Evolutionary conservation across 1,139 yeast genomes (phyloP).

Genomic region (Debaryomyces nepalensis): DNA sequence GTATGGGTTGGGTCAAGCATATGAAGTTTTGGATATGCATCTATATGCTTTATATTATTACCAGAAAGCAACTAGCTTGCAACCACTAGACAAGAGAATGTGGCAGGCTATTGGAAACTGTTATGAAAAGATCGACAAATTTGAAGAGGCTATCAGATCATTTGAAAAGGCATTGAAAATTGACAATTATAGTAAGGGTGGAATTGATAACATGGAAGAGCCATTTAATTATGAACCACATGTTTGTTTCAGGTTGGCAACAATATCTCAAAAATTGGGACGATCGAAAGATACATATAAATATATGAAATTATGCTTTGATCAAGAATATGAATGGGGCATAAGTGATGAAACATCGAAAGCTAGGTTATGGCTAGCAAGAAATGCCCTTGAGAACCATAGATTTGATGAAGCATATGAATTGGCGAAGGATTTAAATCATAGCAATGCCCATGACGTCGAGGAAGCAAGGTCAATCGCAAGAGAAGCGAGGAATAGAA

Average conservation of each 20-base stretch:
- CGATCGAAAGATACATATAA: conserved; percentile 58
- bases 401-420: conserved; percentile 73
- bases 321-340: conserved; percentile 69
- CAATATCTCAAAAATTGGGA: conserved; percentile 61
- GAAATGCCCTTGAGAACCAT: conserved; percentile 58
- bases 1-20: conserved; percentile 98
- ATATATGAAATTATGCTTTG: conserved; percentile 75
- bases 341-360: conserved; percentile 77
- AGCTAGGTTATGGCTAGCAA: conserved; percentile 88
- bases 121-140: conserved; percentile 77
- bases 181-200: conserved; percentile 34
- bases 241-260: conserved; percentile 71
- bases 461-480: conserved; percentile 90
- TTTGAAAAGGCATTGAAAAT: conserved; percentile 61
- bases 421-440: conserved; percentile 73
- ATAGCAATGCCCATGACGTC: conserved; percentile 81
- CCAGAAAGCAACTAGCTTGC: conserved; percentile 86
- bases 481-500: conserved; percentile 63
- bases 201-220: conserved; percentile 20
- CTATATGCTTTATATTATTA: conserved; percentile 89
- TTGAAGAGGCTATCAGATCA: conserved; percentile 64
- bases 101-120: conserved; percentile 97
- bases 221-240: conserved; percentile 43
- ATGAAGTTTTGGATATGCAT: conserved; percentile 95
- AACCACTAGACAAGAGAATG: conserved; percentile 90